Evolutionary conservation across 345 rosid species (phyloP), one percentile per base, ranked within the genome.

Genomic region (Raphanus sativus): DNA sequence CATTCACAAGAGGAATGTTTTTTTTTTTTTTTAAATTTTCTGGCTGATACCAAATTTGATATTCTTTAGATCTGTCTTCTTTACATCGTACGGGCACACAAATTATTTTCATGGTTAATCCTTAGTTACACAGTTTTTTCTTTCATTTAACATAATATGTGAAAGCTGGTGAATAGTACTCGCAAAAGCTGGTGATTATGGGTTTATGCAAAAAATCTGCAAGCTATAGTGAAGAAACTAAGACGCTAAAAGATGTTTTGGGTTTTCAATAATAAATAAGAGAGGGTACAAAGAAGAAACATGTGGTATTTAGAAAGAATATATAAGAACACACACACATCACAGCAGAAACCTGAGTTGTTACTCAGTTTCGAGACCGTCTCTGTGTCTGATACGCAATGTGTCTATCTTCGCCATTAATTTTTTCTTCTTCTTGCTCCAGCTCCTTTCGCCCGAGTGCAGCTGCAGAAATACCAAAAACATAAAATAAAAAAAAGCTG

Each of bases 321-420:
- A 54, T 48, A 17, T 3, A 17, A 75, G 17, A 75, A 42, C 38
- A 74, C 65, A 24, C 12, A 15, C 32, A 50, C 62, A 48, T 76
- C 58, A 54, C 59, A 68, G 63, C 54, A 68, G 50, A 75, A 54
- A 69, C 74, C 34, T 75, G 73, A 68, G 62, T 62, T 64, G 54
- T 50, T 62, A 24, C 70, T 60, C 40, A 59, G 36, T 60, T 67
- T 75, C 34, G 64, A 75, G 52, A 30, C 48, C 9, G 0, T 40
- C 72, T 28, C 33, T 8, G 48, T 52, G 36, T 30, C 17, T 52
- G 60, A 45, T 67, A 30, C 45, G 13, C 45, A 38, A 38, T 38
- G 13, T 38, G 3, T 3, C 34, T 15, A 60, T 5, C 32, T 60
- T 60, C 54, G 1, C 62, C 32, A 8, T 29, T 45, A n/a, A 68